Conservation (phyloP, 2,329 filamentous ascomycete genomes). For the Fusarium succisae region DNA sequence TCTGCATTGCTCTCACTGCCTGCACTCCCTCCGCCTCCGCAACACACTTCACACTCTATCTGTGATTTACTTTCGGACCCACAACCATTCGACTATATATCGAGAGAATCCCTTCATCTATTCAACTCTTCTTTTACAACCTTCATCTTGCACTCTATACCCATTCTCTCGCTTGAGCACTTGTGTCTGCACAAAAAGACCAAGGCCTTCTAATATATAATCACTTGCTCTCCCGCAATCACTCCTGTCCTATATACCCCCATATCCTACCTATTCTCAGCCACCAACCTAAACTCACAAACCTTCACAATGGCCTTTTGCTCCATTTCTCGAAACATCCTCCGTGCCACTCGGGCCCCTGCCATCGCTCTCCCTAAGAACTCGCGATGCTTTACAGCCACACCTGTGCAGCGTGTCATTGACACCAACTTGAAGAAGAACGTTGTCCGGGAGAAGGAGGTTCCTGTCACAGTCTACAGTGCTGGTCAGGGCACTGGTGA, state of each 20-base stretch:
- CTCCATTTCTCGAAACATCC: slow-evolving; percentile 47
- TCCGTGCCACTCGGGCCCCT: slow-evolving; percentile 48
- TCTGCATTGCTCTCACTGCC: slow-evolving; percentile 16
- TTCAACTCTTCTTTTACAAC: slow-evolving; percentile 11
- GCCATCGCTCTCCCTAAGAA: slow-evolving; percentile 40
- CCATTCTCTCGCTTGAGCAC: slow-evolving; percentile 8
- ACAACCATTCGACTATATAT: slow-evolving; percentile 38
- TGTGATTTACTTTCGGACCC: slow-evolving; percentile 31
- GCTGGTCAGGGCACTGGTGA: slow-evolving; percentile 57
- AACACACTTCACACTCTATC: slow-evolving; percentile 23
- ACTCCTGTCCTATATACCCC: background rate
- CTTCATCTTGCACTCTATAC: slow-evolving; percentile 8
- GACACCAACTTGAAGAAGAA: slow-evolving; percentile 59
- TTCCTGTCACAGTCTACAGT: slow-evolving; percentile 65
- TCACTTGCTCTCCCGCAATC: background rate
- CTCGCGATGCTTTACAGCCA: slow-evolving; percentile 48
- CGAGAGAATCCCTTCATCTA: slow-evolving; percentile 27
- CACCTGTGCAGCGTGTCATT: slow-evolving; percentile 45
- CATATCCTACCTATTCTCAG: background rate
- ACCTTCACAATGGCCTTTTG: slow-evolving; percentile 45
- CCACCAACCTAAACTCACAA: slow-evolving; percentile 7
- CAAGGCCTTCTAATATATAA: slow-evolving; percentile 18
- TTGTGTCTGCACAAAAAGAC: background rate
- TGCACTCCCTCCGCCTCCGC: slow-evolving; percentile 20
- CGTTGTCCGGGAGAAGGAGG: slow-evolving; percentile 65